Evolutionary conservation across 768 basidiomycete species (phyloP).

Genomic region (Leccinum rimulosum): DNA sequence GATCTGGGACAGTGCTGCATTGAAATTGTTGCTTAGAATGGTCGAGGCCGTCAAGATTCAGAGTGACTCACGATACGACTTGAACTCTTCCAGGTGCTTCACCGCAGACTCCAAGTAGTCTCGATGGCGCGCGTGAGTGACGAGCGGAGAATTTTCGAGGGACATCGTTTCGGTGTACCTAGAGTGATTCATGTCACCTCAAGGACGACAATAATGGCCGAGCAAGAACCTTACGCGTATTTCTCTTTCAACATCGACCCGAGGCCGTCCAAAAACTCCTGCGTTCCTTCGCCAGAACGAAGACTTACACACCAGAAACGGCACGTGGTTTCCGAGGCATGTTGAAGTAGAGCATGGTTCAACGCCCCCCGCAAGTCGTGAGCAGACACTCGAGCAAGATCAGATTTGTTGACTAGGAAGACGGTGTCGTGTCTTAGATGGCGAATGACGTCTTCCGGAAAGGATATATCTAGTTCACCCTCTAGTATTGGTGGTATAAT

Average conservation of each 20-base stretch:
- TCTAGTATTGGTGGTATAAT: constrained; percentile 15
- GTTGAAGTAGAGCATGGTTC: constrained; percentile 11
- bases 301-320: constrained; percentile 64
- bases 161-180: constrained; percentile 25
- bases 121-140: constrained; percentile 80
- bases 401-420: constrained; percentile 78
- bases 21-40: constrained; percentile 3
- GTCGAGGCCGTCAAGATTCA: background rate
- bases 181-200: background rate
- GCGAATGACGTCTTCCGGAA: constrained; percentile 47
- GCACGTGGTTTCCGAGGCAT: background rate
- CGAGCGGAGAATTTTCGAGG: constrained; percentile 44
- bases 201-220: background rate
- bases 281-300: constrained; percentile 52
- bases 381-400: constrained; percentile 39
- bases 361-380: constrained; percentile 19
- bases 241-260: constrained; percentile 41
- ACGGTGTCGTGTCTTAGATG: constrained; percentile 58
- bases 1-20: constrained; percentile 62
- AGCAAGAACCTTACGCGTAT: constrained; percentile 18
- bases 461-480: constrained; percentile 15
- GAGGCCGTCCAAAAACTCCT: constrained; percentile 59
- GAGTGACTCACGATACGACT: constrained; percentile 27
- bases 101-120: constrained; percentile 68
- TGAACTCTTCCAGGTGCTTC: constrained; percentile 33